Percentiles rank a stretch among this genome's conserved stretches.
phyloP scores from a whole-genome alignment of 2,329 filamentous ascomycete genomes.

The Pseudovirgaria hyperparasitica region DNA sequence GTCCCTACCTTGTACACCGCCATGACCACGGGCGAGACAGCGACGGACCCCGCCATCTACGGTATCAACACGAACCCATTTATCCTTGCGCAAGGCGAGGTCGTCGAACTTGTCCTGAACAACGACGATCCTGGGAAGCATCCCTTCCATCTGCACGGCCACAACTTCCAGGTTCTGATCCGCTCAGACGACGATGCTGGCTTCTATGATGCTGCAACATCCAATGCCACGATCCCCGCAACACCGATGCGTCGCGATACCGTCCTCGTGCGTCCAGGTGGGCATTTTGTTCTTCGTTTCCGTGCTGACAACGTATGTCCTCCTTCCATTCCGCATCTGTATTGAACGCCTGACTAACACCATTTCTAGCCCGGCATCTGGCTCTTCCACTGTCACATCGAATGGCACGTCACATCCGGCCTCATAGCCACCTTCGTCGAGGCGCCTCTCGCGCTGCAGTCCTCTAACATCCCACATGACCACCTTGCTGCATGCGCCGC shows the following conservation, averaged over 20 bases:
- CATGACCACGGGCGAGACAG: slow-evolving; percentile 45
- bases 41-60: slow-evolving; percentile 29
- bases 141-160: slow-evolving; percentile 56
- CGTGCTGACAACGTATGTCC: slow-evolving; percentile 34
- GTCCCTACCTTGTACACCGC: slow-evolving; percentile 72
- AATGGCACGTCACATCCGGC: slow-evolving; percentile 28
- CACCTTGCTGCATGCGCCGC: slow-evolving; percentile 48
- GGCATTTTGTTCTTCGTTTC: slow-evolving; percentile 44
- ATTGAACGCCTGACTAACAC: slow-evolving; percentile 2
- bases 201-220: slow-evolving; percentile 41
- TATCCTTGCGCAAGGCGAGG: slow-evolving; percentile 51
- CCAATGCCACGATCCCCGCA: slow-evolving; percentile 18
- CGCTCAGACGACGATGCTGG: slow-evolving; percentile 22
- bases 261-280: slow-evolving; percentile 40
- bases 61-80: slow-evolving; percentile 44
- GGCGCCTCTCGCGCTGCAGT: slow-evolving; percentile 45
- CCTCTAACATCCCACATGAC: slow-evolving; percentile 46
- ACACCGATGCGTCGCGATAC: slow-evolving; percentile 40
- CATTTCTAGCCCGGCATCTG: slow-evolving; percentile 13
- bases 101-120: slow-evolving; percentile 68
- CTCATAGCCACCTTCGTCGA: slow-evolving; percentile 41
- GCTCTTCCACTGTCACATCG: slow-evolving; percentile 15
- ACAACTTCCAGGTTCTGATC: slow-evolving; percentile 22
- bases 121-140: slow-evolving; percentile 62
- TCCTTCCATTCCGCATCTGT: slow-evolving; percentile 10